Base-by-base conservation (phyloP, 129 eudicot species). In the Centaurea solstitialis region DNA sequence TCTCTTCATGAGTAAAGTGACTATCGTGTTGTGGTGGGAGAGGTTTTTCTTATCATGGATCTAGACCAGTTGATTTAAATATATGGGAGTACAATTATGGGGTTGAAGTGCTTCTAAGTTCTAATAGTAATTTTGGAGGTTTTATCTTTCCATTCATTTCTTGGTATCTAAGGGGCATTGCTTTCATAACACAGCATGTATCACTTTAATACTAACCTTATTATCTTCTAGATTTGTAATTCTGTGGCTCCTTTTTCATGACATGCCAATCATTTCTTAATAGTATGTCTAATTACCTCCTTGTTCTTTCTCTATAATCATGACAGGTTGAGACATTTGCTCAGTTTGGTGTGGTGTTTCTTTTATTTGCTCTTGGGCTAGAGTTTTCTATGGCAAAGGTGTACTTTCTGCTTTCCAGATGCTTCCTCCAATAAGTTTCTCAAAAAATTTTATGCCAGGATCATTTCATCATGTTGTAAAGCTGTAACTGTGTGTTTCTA, bases 311-410 rank as follows among this genome's bases (percentile, higher is more conserved):
- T 79, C 45, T 50, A 62, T 59, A 4, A 61, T 75, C 38, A 43
- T 79, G 37, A 73, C 92, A 94, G 98, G 99, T 96, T 53, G 99
- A 93, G 89, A 96, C 99, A 73, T 94, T 96, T 88, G 99, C 99
- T 22, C 99, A 96, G 85, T 96, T 96, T 80, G 99, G 99, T 70
- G 99, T 96, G 80, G 97, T 96, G 80, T 96, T 96, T 70, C 98
- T 96, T 77, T 85, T 96, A 64, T 96, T 96, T 96, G 98, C 99
- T 78, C 74, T 96, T 69, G 99, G 99, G 64, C 93, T 96, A 69
- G 99, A 96, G 83, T 96, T 96, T 73, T 96, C 99, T 64, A 81
- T 93, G 93, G 50, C 93, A 77, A 96, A 96, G 99, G 99, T 96
- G 69, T 43, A 22, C 38, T 23, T 57, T 4, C 61, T 68, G 38